Base-by-base conservation (phyloP, 163 green algal species). In the Scenedesmus sp. region DNA sequence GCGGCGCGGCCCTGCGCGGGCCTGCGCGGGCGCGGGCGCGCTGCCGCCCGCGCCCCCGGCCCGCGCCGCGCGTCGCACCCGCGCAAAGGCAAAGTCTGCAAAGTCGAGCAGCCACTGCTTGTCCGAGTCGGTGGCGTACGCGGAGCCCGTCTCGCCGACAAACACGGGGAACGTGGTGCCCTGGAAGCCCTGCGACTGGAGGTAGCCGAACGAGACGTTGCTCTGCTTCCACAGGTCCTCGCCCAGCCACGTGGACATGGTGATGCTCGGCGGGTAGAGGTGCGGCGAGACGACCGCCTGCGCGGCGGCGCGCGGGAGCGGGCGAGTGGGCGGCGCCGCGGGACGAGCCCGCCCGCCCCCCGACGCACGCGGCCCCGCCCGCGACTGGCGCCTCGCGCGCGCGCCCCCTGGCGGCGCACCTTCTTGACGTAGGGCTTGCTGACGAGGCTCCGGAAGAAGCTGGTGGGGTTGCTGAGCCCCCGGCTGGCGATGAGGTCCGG, bases 41-140 rank as follows among this genome's bases (percentile, higher is more conserved):
- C 53, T 34, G 24, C 24, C 53, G n/a, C n/a, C n/a, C n/a, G n/a
- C n/a, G n/a, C n/a, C n/a, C n/a, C 48, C 48, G 48, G 17, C 15
- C 18, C 15, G 6, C 24, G 10, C 10, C 14, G 53, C 22, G 10
- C 6, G 15, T 51, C 71, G 54, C 71, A 80, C 71, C 58, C 33
- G 22, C 34, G 75, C 75, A 33, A 36, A 60, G 39, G 60, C 33
- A 24, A 63, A 82, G 11, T 65, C 47, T 17, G 80, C 64, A 73
- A 85, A 81, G 64, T 85, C 80, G 18, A 31, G 22, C 64, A 85
- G 58, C 80, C 65, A 82, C 22, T 44, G 17, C 34, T 63, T 72
- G 80, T 85, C 80, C 10, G 45, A 57, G 15, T 47, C 26, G 31
- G 64, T 29, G 6, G 57, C 34, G 48, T 75, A 82, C 22, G 42